Base-by-base conservation (phyloP, 192 early-diverging fungal species). In the Gamsiella multidivaricata region DNA sequence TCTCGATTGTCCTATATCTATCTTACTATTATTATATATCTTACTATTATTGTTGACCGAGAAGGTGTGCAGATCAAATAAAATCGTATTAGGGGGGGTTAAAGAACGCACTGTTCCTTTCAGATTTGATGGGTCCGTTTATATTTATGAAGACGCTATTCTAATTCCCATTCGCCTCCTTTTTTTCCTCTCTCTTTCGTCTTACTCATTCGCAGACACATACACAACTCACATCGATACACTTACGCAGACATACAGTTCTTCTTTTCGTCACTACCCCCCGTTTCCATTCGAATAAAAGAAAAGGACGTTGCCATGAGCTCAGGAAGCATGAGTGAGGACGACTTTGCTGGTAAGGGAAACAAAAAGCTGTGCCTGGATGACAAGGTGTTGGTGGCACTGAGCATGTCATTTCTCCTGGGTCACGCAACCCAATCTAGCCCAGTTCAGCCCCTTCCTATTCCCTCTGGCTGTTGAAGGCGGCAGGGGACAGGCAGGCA, bases 311-410 rank as follows among this genome's bases (percentile, higher is more conserved):
- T n/a, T n/a, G n/a, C 8, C 20, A 76, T 76, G 72, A 76, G 72
- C 45, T 55, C 72, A 50, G 72, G 65, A 47, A 76, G 45, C 59
- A 47, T 76, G 43, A 76, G 72, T 36, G 72, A 76, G 14, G 72
- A 76, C 36, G 72, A 76, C 42, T 76, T 67, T 56, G 72, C 31
- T 20, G 72, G 72, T 76, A 76, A 76, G 65, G 25, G 15, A 18
- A 31, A 15, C 12, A 17, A 20, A 47, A 46, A 46, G n/a, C n/a
- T n/a, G n/a, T n/a, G n/a, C n/a, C n/a, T 12, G 45, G n/a, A 46
- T 29, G 10, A 20, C 15, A 26, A 1, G 18, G 12, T 23, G 23
- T 26, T 58, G 18, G 22, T 26, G n/a, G 7, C 14, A 20, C 46
- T 12, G 18, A 14, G 53, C 53, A 54, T 7, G 17, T 9, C 20